These are phyloP conservation scores for Extremus antarcticus DNA, from an alignment of 495 filamentous ascomycete genomes.

Conservation along the genomic window DNA sequence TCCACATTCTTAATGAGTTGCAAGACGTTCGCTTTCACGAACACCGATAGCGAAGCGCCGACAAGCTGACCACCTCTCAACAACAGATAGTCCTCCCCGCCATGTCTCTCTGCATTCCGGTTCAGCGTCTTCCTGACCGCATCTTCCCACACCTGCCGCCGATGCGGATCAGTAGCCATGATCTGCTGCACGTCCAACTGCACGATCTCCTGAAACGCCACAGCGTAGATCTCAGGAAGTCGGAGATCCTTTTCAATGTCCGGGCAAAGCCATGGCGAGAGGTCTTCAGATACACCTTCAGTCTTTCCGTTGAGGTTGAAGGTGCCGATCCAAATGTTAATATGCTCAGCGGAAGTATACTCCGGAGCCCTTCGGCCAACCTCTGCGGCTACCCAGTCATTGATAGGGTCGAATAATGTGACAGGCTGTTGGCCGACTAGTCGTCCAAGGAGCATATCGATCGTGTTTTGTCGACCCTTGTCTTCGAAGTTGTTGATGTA, in stretches of 20 bases:
- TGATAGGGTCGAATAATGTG: slow-evolving; percentile 83
- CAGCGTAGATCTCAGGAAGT: slow-evolving; percentile 68
- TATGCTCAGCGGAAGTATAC: slow-evolving; percentile 39
- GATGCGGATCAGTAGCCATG: slow-evolving; percentile 90
- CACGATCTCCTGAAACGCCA: slow-evolving; percentile 97
- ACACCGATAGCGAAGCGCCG: slow-evolving; percentile 83
- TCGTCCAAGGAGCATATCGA: slow-evolving; percentile 79
- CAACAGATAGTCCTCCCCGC: slow-evolving; percentile 71
- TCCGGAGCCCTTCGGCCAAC: slow-evolving; percentile 45
- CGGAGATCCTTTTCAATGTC: slow-evolving; percentile 39
- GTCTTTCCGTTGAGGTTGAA: slow-evolving; percentile 90
- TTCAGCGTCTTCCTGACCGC: slow-evolving; percentile 73
- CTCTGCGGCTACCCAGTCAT: slow-evolving; percentile 73
- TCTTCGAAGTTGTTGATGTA: slow-evolving; percentile 98
- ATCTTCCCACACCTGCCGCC: slow-evolving; percentile 75
- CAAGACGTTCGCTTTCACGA: slow-evolving; percentile 66
- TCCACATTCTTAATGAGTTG: slow-evolving; percentile 89
- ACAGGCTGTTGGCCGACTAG: slow-evolving; percentile 75
- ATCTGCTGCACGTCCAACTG: slow-evolving; percentile 95
- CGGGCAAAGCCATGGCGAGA: slow-evolving; percentile 72
- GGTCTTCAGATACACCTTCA: slow-evolving; percentile 62
- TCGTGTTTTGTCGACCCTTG: slow-evolving; percentile 84
- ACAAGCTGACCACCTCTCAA: slow-evolving; percentile 90
- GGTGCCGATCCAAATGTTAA: slow-evolving; percentile 69
- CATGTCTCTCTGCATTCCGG: slow-evolving; percentile 44